Conservation (phyloP, 768 basidiomycete genomes). For the Phylloporus sp. region DNA sequence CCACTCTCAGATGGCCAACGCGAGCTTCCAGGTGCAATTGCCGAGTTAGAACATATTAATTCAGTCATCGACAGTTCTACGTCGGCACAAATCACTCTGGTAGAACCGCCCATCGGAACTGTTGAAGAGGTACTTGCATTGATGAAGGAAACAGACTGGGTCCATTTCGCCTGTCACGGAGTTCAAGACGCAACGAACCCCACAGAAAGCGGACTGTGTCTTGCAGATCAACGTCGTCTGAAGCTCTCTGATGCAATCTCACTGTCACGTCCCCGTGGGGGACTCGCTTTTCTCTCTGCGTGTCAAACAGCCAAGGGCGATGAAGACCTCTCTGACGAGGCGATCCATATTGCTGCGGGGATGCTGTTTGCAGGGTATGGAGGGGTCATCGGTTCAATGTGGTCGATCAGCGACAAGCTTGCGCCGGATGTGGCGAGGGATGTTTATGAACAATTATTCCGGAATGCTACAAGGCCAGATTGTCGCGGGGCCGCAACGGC, state of each 20-base stretch:
- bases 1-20: slow-evolving; percentile 8
- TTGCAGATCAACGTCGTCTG: slow-evolving; percentile 7
- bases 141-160: slow-evolving; percentile 6
- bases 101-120: not conserved
- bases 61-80: not conserved
- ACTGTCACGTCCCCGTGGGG: slow-evolving; percentile 10
- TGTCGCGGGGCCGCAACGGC: not conserved
- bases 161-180: slow-evolving; percentile 33
- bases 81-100: not conserved
- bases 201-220: slow-evolving; percentile 18
- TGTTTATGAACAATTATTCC: slow-evolving; percentile 24
- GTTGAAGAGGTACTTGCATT: slow-evolving; percentile 1
- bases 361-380: slow-evolving; percentile 33
- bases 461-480: not conserved
- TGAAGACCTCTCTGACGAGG: slow-evolving; percentile 33
- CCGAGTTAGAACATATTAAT: slow-evolving; percentile 23
- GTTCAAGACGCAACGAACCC: slow-evolving; percentile 13
- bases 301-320: slow-evolving; percentile 42
- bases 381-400: slow-evolving; percentile 40
- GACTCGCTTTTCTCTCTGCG: slow-evolving; percentile 44
- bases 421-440: slow-evolving; percentile 31
- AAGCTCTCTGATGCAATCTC: slow-evolving; percentile 1
- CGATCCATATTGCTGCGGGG: slow-evolving; percentile 40
- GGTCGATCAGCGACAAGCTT: slow-evolving; percentile 38
- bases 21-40: slow-evolving; percentile 5